These are phyloP conservation scores for Claviceps africana DNA, from an alignment of 2,329 filamentous ascomycete genomes.

Conservation along the genomic window DNA sequence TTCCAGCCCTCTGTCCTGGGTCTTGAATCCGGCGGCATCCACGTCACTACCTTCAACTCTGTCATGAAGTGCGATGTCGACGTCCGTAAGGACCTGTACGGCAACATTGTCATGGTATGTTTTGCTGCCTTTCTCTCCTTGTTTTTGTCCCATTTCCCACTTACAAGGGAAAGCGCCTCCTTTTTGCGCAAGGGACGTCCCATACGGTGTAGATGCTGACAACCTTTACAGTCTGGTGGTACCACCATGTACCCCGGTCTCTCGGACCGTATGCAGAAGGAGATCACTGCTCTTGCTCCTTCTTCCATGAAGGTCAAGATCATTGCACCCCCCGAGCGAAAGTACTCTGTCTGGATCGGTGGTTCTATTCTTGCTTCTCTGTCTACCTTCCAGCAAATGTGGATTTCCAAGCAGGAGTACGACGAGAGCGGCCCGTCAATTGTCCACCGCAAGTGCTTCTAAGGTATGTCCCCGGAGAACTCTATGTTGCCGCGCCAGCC, in stretches of 20 bases:
- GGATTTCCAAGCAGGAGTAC: slow-evolving; percentile 99
- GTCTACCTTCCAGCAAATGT: slow-evolving; percentile 99
- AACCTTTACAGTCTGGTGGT: slow-evolving; percentile 73
- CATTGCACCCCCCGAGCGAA: slow-evolving; percentile 98
- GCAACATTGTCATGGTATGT: slow-evolving; percentile 99
- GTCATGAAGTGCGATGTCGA: slow-evolving; percentile 99
- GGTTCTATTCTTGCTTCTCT: slow-evolving; percentile 98
- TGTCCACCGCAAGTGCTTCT: slow-evolving; percentile 99
- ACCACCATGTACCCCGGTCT: slow-evolving; percentile 99
- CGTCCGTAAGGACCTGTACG: slow-evolving; percentile 99
- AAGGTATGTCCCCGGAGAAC: slow-evolving; percentile 41
- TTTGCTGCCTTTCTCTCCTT: too few relatives aligned
- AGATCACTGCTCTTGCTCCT: slow-evolving; percentile 97
- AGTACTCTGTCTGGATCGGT: slow-evolving; percentile 99
- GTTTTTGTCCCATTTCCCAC: neutral
- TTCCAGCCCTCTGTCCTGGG: slow-evolving; percentile 98
- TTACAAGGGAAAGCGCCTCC: neutral
- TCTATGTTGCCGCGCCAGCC: neutral
- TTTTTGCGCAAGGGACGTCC: too few relatives aligned
- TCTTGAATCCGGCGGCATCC: slow-evolving; percentile 97
- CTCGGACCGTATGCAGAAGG: slow-evolving; percentile 99
- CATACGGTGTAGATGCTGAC: slow-evolving; percentile 1
- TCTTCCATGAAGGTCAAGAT: slow-evolving; percentile 99
- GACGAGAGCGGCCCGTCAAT: slow-evolving; percentile 99
- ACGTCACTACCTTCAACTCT: slow-evolving; percentile 99